phyloP scores from a whole-genome alignment of 805 yeast species.

The Saccharomycopsis sp. region DNA sequence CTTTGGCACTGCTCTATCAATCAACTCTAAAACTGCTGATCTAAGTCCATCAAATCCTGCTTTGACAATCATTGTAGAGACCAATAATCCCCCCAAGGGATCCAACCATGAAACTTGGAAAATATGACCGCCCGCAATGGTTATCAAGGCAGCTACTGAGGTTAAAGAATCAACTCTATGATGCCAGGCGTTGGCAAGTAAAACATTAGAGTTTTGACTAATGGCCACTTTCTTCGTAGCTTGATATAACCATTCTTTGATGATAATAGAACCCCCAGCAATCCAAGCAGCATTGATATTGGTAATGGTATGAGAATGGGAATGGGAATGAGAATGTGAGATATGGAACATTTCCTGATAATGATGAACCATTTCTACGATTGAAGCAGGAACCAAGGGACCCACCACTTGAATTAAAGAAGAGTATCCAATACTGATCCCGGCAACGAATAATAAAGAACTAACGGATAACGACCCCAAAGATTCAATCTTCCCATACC shows the following conservation, averaged over 20 bases:
- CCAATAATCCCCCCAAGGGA: slow-evolving; percentile 84
- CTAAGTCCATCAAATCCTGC: slow-evolving; percentile 76
- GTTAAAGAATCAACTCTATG: slow-evolving; percentile 93
- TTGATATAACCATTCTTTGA: slow-evolving; percentile 81
- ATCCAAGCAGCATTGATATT: slow-evolving; percentile 94
- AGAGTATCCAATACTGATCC: slow-evolving; percentile 82
- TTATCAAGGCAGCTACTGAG: slow-evolving; percentile 78
- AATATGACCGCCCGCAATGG: slow-evolving; percentile 78
- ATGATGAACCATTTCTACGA: slow-evolving; percentile 36
- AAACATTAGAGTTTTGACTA: slow-evolving; percentile 71
- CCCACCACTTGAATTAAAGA: slow-evolving; percentile 61
- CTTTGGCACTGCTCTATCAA: slow-evolving; percentile 57
- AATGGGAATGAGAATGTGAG: slow-evolving; percentile 28
- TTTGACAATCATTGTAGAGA: slow-evolving; percentile 67
- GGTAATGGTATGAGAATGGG: slow-evolving; percentile 30
- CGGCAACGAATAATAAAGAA: slow-evolving; percentile 74
- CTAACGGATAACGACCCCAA: slow-evolving; percentile 87
- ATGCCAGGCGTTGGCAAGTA: slow-evolving; percentile 98
- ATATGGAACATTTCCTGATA: slow-evolving; percentile 8
- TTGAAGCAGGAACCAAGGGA: slow-evolving; percentile 51
- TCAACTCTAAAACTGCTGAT: slow-evolving; percentile 61
- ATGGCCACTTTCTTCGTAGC: slow-evolving; percentile 77
- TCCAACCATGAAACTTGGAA: slow-evolving; percentile 78
- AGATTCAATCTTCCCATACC: slow-evolving; percentile 89
- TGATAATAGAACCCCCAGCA: slow-evolving; percentile 77